Evolutionary conservation across 768 basidiomycete genomes (phyloP), one percentile per base, ranked within the genome.

Genomic region (Amanita molliuscula): DNA sequence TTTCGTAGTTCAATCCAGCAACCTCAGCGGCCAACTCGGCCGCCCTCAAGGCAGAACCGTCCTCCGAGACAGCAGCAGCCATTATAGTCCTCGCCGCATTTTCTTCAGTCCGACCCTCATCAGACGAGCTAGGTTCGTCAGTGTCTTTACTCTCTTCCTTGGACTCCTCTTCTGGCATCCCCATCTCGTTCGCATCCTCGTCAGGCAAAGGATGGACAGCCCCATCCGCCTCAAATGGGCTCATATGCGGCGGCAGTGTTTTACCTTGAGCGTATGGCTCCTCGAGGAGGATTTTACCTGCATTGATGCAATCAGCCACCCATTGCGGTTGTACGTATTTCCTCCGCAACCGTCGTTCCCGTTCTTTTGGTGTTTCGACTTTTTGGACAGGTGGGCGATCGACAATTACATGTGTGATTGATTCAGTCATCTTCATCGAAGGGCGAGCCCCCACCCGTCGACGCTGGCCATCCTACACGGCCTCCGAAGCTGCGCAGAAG

Each of bases 321-420:
- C 96, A 98, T 65, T 98, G 95, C 9, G 96, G 96, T 65, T 98
- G 96, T 15, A 98, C 77, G 64, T 87, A 90, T 61, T 88, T 91
- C 59, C 92, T 77, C 62, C 79, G 78, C 38, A 74, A 67, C 33
- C 81, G 73, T 37, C 76, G 71, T 56, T 82, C 79, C 56, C 77
- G 75, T 55, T 84, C 78, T 47, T 77, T 78, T 13, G 70, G 55
- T 0, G 75, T 73, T 59, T 80, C 82, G 47, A 60, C 45, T 54
- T 65, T 69, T 54, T 70, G 70, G 9, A 75, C 66, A 29, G 79
- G 54, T 1, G 96, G 95, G 38, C 96, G 77, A 63, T 99, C 96
- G 58, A 96, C 84, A 58, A 99, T 81, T 54, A 98, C 83, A 67
- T 98, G 96, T 1, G 96, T 98, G 58, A 99, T 93, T 10, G 77